Conservation (phyloP, 805 yeast species). For the Candida methanosorbosa region DNA sequence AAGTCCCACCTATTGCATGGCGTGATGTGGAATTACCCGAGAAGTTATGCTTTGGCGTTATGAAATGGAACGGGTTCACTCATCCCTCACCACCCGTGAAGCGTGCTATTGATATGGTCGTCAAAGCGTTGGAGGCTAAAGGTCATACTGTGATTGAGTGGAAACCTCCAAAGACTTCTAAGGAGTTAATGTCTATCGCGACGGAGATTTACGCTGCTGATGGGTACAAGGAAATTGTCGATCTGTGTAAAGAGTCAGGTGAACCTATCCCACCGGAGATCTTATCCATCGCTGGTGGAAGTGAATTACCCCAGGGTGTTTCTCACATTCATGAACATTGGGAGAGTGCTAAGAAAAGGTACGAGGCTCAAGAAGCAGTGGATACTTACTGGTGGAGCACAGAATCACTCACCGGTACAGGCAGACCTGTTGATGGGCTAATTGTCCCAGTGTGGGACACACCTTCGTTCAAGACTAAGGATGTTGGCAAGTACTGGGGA, state of each 20-base stretch:
- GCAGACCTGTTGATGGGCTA: conserved; percentile 37
- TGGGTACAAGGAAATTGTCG: conserved; percentile 17
- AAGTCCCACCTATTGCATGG: conserved; percentile 36
- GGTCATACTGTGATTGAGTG: conserved; percentile 34
- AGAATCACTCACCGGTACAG: conserved; percentile 21
- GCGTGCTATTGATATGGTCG: conserved; percentile 30
- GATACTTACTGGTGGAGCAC: conserved; percentile 31
- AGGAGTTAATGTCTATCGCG: conserved; percentile 17
- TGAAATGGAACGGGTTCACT: conserved; percentile 35
- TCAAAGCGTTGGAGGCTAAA: conserved; percentile 17
- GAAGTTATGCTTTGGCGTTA: conserved; percentile 28
- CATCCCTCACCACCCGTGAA: conserved; percentile 49
- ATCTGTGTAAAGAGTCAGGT: conserved; percentile 17
- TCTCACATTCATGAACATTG: conserved; percentile 26
- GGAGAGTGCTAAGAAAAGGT: conserved; percentile 28
- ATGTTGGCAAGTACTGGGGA: conserved; percentile 27
- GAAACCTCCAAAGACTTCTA: conserved; percentile 21
- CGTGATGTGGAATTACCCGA: conserved; percentile 1
- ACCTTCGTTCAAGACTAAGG: conserved; percentile 33
- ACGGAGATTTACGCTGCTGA: conserved; percentile 17
- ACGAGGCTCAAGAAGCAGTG: conserved; percentile 25
- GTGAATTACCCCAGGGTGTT: conserved; percentile 10
- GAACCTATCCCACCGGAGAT: conserved; percentile 19
- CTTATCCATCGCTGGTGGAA: conserved; percentile 2
- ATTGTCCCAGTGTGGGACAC: conserved; percentile 38